Base-by-base conservation (phyloP, 108 stramenopile genomes). In the Stephanodiscus triporus region DNA sequence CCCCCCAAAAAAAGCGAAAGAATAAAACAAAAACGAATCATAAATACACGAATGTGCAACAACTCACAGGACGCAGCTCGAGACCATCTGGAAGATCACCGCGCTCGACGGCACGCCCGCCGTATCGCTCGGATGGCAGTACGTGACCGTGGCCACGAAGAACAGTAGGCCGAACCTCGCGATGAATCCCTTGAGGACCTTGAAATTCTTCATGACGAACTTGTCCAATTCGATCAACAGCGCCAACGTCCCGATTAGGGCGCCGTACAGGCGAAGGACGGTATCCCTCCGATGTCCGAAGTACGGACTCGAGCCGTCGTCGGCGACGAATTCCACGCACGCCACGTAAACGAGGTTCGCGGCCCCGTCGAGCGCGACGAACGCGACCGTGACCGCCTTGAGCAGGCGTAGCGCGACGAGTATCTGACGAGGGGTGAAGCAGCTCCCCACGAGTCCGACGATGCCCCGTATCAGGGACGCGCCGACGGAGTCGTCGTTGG, bases 1-100 rank as follows among this genome's bases (percentile, higher is more conserved):
- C n/a, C n/a, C n/a, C n/a, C n/a, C n/a, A n/a, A n/a, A n/a, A n/a
- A n/a, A n/a, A n/a, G 9, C 9, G 49, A 9, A 4, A 49, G n/a
- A n/a, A n/a, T n/a, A n/a, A n/a, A n/a, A n/a, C n/a, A n/a, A n/a
- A n/a, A n/a, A n/a, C n/a, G n/a, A n/a, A n/a, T n/a, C n/a, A n/a
- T n/a, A n/a, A n/a, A n/a, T n/a, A n/a, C n/a, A n/a, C n/a, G n/a
- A n/a, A n/a, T n/a, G n/a, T n/a, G n/a, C n/a, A n/a, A n/a, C n/a
- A n/a, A 89, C 92, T 82, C 85, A 90, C 92, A 93, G 77, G 26
- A 93, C 76, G 66, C 83, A 87, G 13, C 87, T 86, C 14, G 86
- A 83, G 26, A 91, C 87, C 82, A 83, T 85, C 68, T 89, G 88
- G 76, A 93, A 93, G 57, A 75, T 76, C 19, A 93, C 84, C 9